Evolutionary conservation across 306 rosid genomes (phyloP), one percentile per base, ranked within the genome.

Genomic region (Alnus rubra): DNA sequence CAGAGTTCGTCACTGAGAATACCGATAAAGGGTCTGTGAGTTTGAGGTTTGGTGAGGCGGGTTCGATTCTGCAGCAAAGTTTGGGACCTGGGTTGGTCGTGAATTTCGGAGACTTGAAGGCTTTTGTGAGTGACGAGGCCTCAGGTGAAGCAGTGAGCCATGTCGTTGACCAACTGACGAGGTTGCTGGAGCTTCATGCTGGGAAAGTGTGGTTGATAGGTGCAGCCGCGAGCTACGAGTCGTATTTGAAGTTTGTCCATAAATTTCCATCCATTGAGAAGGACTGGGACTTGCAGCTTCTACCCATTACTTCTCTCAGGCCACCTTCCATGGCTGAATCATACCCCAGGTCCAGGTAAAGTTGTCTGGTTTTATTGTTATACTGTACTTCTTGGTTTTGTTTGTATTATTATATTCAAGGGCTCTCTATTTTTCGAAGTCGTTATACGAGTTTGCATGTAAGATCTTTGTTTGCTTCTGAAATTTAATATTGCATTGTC

Each of bases 251-350:
- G 65, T 91, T 96, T 71, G 73, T 91, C 65, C 87, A 80, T 5
- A 86, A 72, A 81, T 96, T 89, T 84, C 90, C 96, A 28, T 83
- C 84, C n/a, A 67, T 93, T 0, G 99, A 93, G 75, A 96, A 88
- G 82, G 97, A 96, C 4, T 93, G 93, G 98, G 92, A 91, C 75
- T 81, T 96, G 84, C 96, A 91, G 79, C 96, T 90, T 86, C 86
- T 93, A 5, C 99, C 96, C 1, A 96, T 96, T 52, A 93, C 97
- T n/a, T 93, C 92, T 84, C 80, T 89, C 55, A 87, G 79, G 63
- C 77, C 94, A 63, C 78, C 84, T 79, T 82, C 84, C 82, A 70
- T 74, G 86, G 53, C 84, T 50, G 90, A 91, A 84, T 81, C 96
- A 14, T 89, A 80, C 81, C 97, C 91, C 15, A 90, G 85, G 73